These are phyloP conservation scores for Plasmodium malariae DNA, from an alignment of 169 alveolate genomes.

Conservation along the genomic window DNA sequence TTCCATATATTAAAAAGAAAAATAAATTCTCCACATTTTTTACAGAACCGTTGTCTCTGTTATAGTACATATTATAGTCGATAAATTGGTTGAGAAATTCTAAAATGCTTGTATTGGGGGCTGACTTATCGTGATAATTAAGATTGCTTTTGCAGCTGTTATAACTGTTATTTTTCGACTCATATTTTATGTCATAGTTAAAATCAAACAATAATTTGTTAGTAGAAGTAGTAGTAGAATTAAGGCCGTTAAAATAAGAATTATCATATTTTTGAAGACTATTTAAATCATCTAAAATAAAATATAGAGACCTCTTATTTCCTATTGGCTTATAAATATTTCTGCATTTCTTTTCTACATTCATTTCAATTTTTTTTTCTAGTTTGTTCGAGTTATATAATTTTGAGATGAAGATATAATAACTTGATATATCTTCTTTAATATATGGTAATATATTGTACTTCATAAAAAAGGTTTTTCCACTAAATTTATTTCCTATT, in stretches of 20 bases:
- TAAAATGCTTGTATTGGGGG: slow-evolving; percentile 28
- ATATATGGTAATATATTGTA: slow-evolving; percentile 64
- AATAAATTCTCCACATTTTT: slow-evolving; percentile 69
- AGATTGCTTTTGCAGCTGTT: not conserved
- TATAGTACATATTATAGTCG: slow-evolving; percentile 71
- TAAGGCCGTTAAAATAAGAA: not conserved
- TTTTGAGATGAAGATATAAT: slow-evolving; percentile 68
- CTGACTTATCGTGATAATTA: not conserved
- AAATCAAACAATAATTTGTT: slow-evolving; percentile 46
- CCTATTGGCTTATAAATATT: slow-evolving; percentile 74
- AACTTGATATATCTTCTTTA: slow-evolving; percentile 69
- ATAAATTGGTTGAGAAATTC: slow-evolving; percentile 74
- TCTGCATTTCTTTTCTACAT: slow-evolving; percentile 75
- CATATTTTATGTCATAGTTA: slow-evolving; percentile 16
- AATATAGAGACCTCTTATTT: slow-evolving; percentile 61
- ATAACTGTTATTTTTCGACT: slow-evolving; percentile 12
- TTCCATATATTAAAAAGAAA: slow-evolving; percentile 74
- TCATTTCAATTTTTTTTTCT: slow-evolving; percentile 72
- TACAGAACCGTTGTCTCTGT: slow-evolving; percentile 52
- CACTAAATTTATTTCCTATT: slow-evolving; percentile 73
- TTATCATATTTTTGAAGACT: slow-evolving; percentile 47
- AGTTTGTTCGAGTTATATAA: slow-evolving; percentile 54
- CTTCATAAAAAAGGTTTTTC: slow-evolving; percentile 77
- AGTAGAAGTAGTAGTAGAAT: not conserved
- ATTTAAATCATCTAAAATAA: slow-evolving; percentile 72